These are phyloP conservation scores for Xylariaceae sp. DNA, from an alignment of 2,329 filamentous ascomycete genomes.

Conservation along the genomic window DNA sequence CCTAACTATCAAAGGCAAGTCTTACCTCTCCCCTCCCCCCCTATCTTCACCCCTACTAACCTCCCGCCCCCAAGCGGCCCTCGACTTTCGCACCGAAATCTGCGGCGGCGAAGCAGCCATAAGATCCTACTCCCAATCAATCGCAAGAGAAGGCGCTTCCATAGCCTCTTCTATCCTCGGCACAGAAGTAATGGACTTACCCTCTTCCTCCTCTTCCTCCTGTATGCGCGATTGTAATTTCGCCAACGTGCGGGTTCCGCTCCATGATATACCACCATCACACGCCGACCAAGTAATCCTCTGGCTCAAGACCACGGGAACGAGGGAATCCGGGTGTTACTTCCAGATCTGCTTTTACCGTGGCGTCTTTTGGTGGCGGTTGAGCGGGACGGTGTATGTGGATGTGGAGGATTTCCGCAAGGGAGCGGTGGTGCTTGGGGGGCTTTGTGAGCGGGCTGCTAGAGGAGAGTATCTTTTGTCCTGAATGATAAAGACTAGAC, in stretches of 20 bases:
- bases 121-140: constrained; percentile 43
- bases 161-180: constrained; percentile 46
- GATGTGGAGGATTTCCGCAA: constrained; percentile 52
- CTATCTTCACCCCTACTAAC: constrained; percentile 10
- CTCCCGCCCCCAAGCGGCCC: constrained; percentile 37
- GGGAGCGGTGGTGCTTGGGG: constrained; percentile 24
- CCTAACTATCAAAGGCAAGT: constrained; percentile 43
- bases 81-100: constrained; percentile 51
- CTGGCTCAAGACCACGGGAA: constrained; percentile 41
- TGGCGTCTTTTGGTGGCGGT: constrained; percentile 52
- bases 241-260: constrained; percentile 53
- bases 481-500: background rate
- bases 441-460: constrained; percentile 39
- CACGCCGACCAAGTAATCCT: constrained; percentile 33
- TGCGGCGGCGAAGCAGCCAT: constrained; percentile 56
- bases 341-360: constrained; percentile 51
- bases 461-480: constrained; percentile 29
- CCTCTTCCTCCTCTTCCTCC: constrained; percentile 31
- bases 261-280: constrained; percentile 32
- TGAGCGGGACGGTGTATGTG: constrained; percentile 61
- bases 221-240: constrained; percentile 45
- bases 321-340: constrained; percentile 47
- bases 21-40: background rate
- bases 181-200: constrained; percentile 53
- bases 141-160: constrained; percentile 48